Evolutionary conservation across 1,284 basidiomycete genomes (phyloP).

Genomic region (Apiotrichum laibachii): DNA sequence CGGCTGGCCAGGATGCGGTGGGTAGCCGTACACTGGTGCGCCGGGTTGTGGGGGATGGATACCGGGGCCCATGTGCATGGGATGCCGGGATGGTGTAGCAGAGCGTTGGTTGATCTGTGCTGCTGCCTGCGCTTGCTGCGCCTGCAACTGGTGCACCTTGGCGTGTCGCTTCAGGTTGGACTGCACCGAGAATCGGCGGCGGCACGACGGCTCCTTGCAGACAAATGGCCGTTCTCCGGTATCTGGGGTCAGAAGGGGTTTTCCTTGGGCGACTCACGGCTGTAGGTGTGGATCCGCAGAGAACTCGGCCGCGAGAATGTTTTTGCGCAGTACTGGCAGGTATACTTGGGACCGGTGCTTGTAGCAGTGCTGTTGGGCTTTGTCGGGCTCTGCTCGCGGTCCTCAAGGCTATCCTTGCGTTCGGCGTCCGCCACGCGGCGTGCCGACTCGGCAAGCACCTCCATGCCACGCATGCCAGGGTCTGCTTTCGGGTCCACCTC

Average conservation of each 20-base stretch:
- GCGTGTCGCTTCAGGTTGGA: slow-evolving; percentile 50
- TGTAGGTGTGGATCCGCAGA: slow-evolving; percentile 46
- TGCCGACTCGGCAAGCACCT: slow-evolving; percentile 42
- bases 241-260: slow-evolving; percentile 26
- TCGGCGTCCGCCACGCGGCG: slow-evolving; percentile 36
- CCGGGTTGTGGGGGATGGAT: not conserved
- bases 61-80: slow-evolving; percentile 6
- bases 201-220: slow-evolving; percentile 42
- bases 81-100: slow-evolving; percentile 1
- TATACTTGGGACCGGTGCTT: slow-evolving; percentile 41
- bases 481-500: slow-evolving; percentile 25
- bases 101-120: slow-evolving; percentile 8
- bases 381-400: slow-evolving; percentile 14
- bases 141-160: slow-evolving; percentile 41
- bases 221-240: slow-evolving; percentile 48
- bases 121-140: slow-evolving; percentile 15
- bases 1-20: slow-evolving; percentile 7
- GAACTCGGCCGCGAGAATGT: slow-evolving; percentile 46
- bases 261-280: slow-evolving; percentile 35
- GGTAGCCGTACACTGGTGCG: slow-evolving; percentile 8
- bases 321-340: slow-evolving; percentile 45
- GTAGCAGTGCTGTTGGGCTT: slow-evolving; percentile 8
- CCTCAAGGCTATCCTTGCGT: slow-evolving; percentile 19
- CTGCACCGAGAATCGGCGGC: slow-evolving; percentile 47
- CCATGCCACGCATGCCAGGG: slow-evolving; percentile 43